Evolutionary conservation across 495 filamentous ascomycete species (phyloP), one percentile per base, ranked within the genome.

Genomic region (Talaromyces stipitatus): DNA sequence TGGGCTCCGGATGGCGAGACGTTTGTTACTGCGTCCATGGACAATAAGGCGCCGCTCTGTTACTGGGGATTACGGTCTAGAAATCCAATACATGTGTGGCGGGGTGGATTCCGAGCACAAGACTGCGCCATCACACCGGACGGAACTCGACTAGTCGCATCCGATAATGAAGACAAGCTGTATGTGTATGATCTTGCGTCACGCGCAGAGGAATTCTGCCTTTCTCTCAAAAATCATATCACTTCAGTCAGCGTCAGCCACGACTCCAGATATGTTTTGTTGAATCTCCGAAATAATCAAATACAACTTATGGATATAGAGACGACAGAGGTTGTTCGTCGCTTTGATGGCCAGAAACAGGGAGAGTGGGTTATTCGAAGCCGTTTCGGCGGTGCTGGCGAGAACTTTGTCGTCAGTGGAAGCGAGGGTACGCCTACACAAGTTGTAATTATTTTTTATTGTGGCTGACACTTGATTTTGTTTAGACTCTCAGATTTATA

Each of bases 371-470:
- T 95, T 16, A 95, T 98, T 61, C 74, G 94, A 43, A 88, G 85
- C 68, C 73, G 74, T 4, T 92, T 96, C 72, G 94, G 95, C 5
- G 94, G 94, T 14, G 91, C 94, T 1, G 82, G 85, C 48, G 92
- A 97, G 73, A 90, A 85, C 64, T 94, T 97, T 67, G 83, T 97
- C 26, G 79, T 94, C 16, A 90, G 86, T 66, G 94, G 94, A 22
- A 95, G 91, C 64, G 90, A 97, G 83, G 91, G 92, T 94, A 76
- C 65, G 53, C 16, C 7, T 94, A 76, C 65, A 51, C 16, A 5
- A 38, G 24, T 55, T 33, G 45, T 48, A 56, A 30, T 10, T 22
- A 30, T 18, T 64, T 48, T 62, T 71, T 59, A 69, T 55, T n/a
- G 11, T 12, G 2, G 3, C 27, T 28, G 10, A 51, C 48, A 8